Conservation (phyloP, 2,329 filamentous ascomycete species). For the Graphilbum ipis-grandicollis region DNA sequence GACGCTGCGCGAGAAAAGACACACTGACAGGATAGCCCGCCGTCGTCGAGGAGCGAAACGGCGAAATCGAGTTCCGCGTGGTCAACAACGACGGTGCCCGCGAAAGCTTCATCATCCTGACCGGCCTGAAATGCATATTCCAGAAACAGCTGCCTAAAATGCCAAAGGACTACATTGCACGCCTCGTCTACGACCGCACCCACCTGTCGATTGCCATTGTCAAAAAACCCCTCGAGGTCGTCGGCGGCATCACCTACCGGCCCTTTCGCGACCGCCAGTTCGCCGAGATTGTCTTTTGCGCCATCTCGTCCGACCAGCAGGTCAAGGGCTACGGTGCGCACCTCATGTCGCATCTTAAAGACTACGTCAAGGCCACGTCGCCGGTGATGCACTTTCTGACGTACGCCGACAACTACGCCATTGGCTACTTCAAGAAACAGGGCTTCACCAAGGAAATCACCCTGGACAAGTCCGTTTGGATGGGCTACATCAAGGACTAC, state of each 20-base stretch:
- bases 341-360: slow-evolving; percentile 93
- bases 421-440: slow-evolving; percentile 98
- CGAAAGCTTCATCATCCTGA: slow-evolving; percentile 85
- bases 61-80: slow-evolving; percentile 91
- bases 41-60: slow-evolving; percentile 81
- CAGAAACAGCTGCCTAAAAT: slow-evolving; percentile 98
- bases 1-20: not conserved
- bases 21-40: slow-evolving; percentile 35
- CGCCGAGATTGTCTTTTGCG: slow-evolving; percentile 97
- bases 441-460: slow-evolving; percentile 98
- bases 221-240: slow-evolving; percentile 89
- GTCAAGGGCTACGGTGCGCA: slow-evolving; percentile 97
- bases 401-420: slow-evolving; percentile 97
- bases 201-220: slow-evolving; percentile 95
- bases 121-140: slow-evolving; percentile 92
- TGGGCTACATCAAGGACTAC: slow-evolving; percentile 99
- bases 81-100: slow-evolving; percentile 89
- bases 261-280: slow-evolving; percentile 86
- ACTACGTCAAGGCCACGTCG: slow-evolving; percentile 94
- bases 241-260: slow-evolving; percentile 90
- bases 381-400: slow-evolving; percentile 98
- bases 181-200: slow-evolving; percentile 90
- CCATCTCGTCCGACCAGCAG: slow-evolving; percentile 93
- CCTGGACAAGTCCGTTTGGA: slow-evolving; percentile 78
- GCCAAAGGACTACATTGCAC: slow-evolving; percentile 97